A percentile compares a stretch with the other conserved stretches of the same genome.
Conservation (phyloP, 345 rosid genomes). For the Xanthoceras sorbifolium region DNA sequence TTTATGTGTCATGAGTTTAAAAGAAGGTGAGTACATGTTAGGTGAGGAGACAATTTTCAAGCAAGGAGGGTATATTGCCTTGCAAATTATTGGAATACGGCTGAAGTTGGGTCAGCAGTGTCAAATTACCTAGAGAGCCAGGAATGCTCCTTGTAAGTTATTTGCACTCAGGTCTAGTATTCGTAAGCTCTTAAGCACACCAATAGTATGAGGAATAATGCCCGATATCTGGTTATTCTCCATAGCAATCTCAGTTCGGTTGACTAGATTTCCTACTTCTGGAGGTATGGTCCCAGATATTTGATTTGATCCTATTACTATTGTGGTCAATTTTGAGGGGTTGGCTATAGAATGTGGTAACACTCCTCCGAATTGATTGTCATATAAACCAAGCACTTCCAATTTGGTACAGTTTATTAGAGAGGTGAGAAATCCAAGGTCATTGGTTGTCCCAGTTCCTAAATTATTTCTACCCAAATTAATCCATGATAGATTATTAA, state of each 20-base stretch:
- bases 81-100: not conserved
- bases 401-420: conserved; percentile 8
- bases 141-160: conserved; percentile 17
- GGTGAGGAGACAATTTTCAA: conserved; percentile 23
- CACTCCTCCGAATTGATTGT: conserved; percentile 18
- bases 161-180: not conserved
- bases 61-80: conserved; percentile 24
- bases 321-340: rapidly evolving
- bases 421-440: conserved; percentile 14
- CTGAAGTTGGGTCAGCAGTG: not conserved
- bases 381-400: rapidly evolving
- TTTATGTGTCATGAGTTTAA: no score
- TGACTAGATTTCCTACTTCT: conserved; percentile 24
- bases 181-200: not conserved
- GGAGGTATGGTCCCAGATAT: not conserved
- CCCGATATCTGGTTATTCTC: conserved; percentile 11
- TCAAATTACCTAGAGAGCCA: not conserved
- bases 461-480: not conserved
- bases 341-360: conserved; percentile 9
- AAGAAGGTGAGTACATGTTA: no score
- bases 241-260: not conserved
- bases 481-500: not conserved
- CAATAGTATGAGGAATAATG: not conserved
- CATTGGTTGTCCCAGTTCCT: not conserved
- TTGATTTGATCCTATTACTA: not conserved